Percentiles rank a stretch among this genome's conserved stretches.
Evolutionary conservation across 148 eudicot genomes (phyloP).

Genomic region (Limonium bicolor): DNA sequence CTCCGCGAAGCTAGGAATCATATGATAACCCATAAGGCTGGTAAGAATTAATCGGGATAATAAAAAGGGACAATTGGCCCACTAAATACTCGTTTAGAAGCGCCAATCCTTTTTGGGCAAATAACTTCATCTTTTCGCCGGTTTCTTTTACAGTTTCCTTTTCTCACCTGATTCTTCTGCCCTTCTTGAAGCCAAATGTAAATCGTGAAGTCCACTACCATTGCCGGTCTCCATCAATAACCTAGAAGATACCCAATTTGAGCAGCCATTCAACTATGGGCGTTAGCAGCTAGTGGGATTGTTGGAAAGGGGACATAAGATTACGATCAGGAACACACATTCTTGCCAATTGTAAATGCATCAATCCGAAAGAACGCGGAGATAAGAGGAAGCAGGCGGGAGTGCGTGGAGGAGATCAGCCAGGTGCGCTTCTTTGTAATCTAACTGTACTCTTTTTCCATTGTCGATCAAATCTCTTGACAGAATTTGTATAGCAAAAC

Average conservation of each 20-base stretch:
- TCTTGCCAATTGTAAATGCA: background rate
- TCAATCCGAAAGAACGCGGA: background rate
- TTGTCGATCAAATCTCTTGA: too few species aligned
- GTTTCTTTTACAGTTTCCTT: too few species aligned
- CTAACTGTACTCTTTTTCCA: too few species aligned
- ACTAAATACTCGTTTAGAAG: too few species aligned
- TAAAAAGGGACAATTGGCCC: background rate
- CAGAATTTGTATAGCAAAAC: too few species aligned
- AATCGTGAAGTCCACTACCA: constrained; percentile 33
- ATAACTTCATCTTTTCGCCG: too few species aligned
- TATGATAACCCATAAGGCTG: background rate
- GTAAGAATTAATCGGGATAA: background rate
- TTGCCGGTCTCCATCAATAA: constrained; percentile 37
- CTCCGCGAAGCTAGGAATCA: constrained; percentile 23
- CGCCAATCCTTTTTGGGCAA: too few species aligned
- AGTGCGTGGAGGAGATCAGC: background rate
- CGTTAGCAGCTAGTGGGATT: background rate
- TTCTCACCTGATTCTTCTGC: constrained; percentile 73
- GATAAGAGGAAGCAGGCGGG: background rate
- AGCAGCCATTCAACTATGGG: background rate
- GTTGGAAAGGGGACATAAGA: too few species aligned
- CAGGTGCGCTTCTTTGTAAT: background rate
- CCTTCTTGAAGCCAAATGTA: constrained; percentile 47
- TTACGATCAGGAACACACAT: constrained; percentile 1
- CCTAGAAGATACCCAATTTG: constrained; percentile 5